Evolutionary conservation across 768 basidiomycete species (phyloP).

Genomic region (Nevesoporus exiguus): DNA sequence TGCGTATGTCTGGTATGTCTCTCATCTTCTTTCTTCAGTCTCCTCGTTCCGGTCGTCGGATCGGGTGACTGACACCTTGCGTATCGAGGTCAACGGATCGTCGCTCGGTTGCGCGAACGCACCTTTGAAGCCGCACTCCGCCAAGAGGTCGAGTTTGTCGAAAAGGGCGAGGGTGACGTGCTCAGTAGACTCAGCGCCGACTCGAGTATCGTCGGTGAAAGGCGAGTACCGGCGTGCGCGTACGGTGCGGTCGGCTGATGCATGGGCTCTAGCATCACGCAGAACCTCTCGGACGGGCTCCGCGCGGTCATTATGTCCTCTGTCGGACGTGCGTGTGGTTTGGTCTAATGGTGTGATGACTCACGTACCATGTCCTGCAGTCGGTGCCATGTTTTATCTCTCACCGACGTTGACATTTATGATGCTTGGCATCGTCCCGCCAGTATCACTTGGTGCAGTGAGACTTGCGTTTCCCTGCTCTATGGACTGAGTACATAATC

Average conservation of each 20-base stretch:
- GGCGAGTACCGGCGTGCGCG: conserved; percentile 39
- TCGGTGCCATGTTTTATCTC: conserved; percentile 93
- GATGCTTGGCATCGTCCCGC: conserved; percentile 92
- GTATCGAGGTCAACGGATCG: conserved; percentile 72
- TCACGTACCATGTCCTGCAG: conserved; percentile 36
- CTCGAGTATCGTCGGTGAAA: conserved; percentile 91
- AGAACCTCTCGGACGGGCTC: conserved; percentile 75
- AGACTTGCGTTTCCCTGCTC: conserved; percentile 23
- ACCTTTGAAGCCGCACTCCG: conserved; percentile 80
- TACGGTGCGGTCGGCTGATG: not conserved
- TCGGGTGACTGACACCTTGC: not conserved
- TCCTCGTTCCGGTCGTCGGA: not conserved
- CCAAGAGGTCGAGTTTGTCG: conserved; percentile 93
- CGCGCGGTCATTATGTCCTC: conserved; percentile 89
- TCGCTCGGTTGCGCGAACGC: conserved; percentile 78
- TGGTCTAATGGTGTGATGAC: not conserved
- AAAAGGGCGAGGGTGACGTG: conserved; percentile 90
- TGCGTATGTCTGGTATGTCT: conserved; percentile 74
- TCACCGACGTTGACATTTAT: conserved; percentile 84
- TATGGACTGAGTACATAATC: conserved; percentile 7
- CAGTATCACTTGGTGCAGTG: conserved; percentile 82
- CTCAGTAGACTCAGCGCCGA: conserved; percentile 88
- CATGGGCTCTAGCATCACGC: conserved; percentile 48
- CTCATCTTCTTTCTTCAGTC: not conserved
- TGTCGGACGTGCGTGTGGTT: conserved; percentile 71